Conservation (phyloP, 179 eudicot genomes). For the Beta corolliflora region DNA sequence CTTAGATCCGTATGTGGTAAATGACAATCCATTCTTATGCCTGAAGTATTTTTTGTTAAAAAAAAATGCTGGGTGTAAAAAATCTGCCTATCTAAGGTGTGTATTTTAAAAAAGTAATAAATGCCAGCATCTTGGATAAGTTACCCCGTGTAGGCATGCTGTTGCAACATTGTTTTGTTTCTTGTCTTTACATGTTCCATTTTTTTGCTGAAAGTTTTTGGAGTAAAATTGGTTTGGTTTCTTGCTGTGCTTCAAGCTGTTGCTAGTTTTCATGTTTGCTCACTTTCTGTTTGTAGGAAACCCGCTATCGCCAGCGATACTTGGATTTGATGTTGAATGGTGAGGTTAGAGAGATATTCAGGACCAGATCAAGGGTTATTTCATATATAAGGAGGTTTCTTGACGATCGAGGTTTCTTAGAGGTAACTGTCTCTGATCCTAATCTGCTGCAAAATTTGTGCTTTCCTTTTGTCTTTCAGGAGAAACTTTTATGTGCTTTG, state of each 20-base stretch:
- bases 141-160: background rate
- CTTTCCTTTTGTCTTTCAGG: background rate
- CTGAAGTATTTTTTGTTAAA: background rate
- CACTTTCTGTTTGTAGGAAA: constrained; percentile 53
- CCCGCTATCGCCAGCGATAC: constrained; percentile 93
- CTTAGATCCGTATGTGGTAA: background rate
- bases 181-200: background rate
- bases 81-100: background rate
- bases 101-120: background rate
- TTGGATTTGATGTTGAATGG: constrained; percentile 86
- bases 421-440: constrained; percentile 47
- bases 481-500: too few species aligned
- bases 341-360: constrained; percentile 84
- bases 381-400: constrained; percentile 72
- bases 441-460: background rate
- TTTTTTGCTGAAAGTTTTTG: background rate
- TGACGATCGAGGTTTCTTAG: constrained; percentile 71
- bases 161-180: background rate
- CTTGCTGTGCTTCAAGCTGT: background rate
- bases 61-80: background rate
- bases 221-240: background rate
- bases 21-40: background rate
- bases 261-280: background rate
- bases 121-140: background rate
- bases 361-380: constrained; percentile 64